A percentile compares a stretch with the other conserved stretches of the same genome.
Conservation (phyloP, 2,329 filamentous ascomycete genomes). For the Lasiodiplodia theobromae region DNA sequence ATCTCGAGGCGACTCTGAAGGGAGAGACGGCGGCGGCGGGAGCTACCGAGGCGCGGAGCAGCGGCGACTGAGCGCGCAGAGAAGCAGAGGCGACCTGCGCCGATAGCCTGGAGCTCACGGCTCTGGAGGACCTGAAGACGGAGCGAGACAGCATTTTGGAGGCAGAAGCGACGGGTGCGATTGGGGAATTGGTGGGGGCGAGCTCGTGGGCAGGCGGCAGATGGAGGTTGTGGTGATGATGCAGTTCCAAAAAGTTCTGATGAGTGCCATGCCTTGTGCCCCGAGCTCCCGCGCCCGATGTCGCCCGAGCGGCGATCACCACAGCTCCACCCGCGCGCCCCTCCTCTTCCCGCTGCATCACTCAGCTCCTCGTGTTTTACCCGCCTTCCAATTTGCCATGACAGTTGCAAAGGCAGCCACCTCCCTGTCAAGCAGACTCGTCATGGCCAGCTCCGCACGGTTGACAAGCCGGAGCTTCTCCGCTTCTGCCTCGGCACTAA, state of each 20-base stretch:
- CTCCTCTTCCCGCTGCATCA: neutral
- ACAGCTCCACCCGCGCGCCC: neutral
- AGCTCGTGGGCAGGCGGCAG: neutral
- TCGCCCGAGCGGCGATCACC: slow-evolving; percentile 22
- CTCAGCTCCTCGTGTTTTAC: neutral
- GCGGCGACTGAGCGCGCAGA: slow-evolving; percentile 41
- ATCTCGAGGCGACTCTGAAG: slow-evolving; percentile 44
- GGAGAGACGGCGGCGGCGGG: slow-evolving; percentile 31
- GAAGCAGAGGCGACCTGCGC: slow-evolving; percentile 50
- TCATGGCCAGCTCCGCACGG: neutral
- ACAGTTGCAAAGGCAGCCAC: neutral
- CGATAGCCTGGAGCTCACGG: slow-evolving; percentile 32
- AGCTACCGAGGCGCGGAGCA: slow-evolving; percentile 38
- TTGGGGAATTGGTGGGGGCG: neutral
- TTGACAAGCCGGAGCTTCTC: neutral
- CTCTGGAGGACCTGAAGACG: slow-evolving; percentile 56
- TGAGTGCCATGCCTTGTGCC: slow-evolving; percentile 2
- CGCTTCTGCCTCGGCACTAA: neutral
- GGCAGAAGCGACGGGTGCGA: neutral
- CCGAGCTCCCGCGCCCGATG: slow-evolving; percentile 21
- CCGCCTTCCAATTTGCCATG: neutral
- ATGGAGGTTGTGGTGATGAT: slow-evolving; percentile 14
- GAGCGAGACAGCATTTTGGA: slow-evolving; percentile 59
- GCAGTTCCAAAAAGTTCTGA: slow-evolving; percentile 27
- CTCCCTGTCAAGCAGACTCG: neutral